Evolutionary conservation across 2,329 filamentous ascomycete genomes (phyloP).

Genomic region (Diplodia scrobiculata): DNA sequence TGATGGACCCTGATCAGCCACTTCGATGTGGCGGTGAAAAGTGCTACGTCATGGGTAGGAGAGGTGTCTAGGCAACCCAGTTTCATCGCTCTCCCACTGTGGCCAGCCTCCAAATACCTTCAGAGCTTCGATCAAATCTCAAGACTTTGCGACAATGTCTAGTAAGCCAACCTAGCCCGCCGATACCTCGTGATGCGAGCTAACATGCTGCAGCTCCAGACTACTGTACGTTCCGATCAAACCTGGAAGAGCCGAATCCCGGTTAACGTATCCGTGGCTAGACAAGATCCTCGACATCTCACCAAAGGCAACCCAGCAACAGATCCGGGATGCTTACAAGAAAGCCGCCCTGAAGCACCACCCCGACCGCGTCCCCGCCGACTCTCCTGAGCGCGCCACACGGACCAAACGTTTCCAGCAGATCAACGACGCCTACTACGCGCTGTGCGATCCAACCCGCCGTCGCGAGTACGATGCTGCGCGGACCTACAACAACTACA

Average conservation of each 20-base stretch:
- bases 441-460: slow-evolving; percentile 75
- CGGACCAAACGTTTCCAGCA: slow-evolving; percentile 89
- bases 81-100: slow-evolving; percentile 2
- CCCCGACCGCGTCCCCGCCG: slow-evolving; percentile 81
- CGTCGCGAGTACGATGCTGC: slow-evolving; percentile 83
- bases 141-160: slow-evolving; percentile 29
- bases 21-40: slow-evolving; percentile 14
- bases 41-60: slow-evolving; percentile 9
- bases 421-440: slow-evolving; percentile 92
- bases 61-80: slow-evolving; percentile 19
- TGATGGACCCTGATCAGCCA: slow-evolving; percentile 15
- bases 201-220: slow-evolving; percentile 37
- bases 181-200: not conserved
- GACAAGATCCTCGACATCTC: slow-evolving; percentile 74
- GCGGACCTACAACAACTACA: slow-evolving; percentile 57
- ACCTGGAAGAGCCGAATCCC: not conserved
- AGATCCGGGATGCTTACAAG: slow-evolving; percentile 95
- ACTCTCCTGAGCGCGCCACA: slow-evolving; percentile 77
- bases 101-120: too few species aligned
- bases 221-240: slow-evolving; percentile 34
- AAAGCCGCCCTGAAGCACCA: slow-evolving; percentile 82
- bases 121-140: not conserved
- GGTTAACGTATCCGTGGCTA: slow-evolving; percentile 45
- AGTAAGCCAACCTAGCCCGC: slow-evolving; percentile 21
- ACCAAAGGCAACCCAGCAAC: slow-evolving; percentile 72